Base-by-base conservation (phyloP, 805 yeast genomes). In the Lachancea thermotolerans region DNA sequence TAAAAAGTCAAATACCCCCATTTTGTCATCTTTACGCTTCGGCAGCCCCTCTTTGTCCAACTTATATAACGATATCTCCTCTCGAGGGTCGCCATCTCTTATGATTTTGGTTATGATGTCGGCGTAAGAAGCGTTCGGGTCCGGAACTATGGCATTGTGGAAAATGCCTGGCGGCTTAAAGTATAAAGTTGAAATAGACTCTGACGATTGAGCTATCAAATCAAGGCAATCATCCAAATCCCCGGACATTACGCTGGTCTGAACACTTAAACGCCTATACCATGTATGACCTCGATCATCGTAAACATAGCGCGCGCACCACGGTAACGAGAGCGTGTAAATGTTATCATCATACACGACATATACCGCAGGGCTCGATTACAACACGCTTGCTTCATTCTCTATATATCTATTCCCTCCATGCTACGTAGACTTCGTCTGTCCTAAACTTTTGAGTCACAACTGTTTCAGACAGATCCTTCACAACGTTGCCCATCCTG, bases 361-460 rank as follows among this genome's bases (percentile, higher is more conserved):
- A 7, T 21, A 7, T 21, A 21, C 25, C 25, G 25, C 25, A 7
- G 25, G 7, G 7, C 6, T 21, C 25, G 7, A 21, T 4, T 21
- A 21, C 25, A 21, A 7, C 25, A 21, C 25, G 25, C 25, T 21
- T 21, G 25, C 25, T 4, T 21, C 25, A 21, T 7, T 21, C 25
- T 21, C 4, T 7, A 21, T 21, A 21, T 21, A 21, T 21, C 25
- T 21, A 21, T 21, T 84, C 93, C 60, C 98, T 77, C 97, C 98
- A 91, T 49, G 78, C 77, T 10, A 90, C 89, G 55, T 74, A 77
- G 2, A 91, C 99, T 59, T 90, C 96, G 57, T 91, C 98, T 0
- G 99, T 91, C 59, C 99, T 72, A 66, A 88, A 93, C 59, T 93
- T 75, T 64, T 93, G 99, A 0, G 96, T 85, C 54, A 96, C 93